phyloP scores from a whole-genome alignment of 2,329 filamentous ascomycete species.

The Diplocarpon mali region DNA sequence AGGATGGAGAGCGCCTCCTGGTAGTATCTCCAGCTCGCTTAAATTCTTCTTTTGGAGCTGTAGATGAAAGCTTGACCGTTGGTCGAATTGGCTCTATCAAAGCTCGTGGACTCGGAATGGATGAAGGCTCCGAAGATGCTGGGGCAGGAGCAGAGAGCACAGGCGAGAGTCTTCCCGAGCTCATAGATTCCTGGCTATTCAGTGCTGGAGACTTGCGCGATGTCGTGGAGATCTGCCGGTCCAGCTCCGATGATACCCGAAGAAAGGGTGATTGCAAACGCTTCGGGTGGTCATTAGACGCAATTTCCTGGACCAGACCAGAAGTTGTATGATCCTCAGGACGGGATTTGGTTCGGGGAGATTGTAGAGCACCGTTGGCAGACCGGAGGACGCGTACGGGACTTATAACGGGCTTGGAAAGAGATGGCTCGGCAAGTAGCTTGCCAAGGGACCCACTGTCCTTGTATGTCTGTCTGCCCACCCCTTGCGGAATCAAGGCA shows the following conservation, averaged over 20 bases:
- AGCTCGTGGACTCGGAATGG: background rate
- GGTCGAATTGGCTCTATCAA: background rate
- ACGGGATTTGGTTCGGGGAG: background rate
- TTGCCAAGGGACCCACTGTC: constrained; percentile 7
- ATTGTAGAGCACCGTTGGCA: constrained; percentile 1
- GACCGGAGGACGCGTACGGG: background rate
- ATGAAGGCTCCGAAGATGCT: background rate
- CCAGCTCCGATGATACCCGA: background rate
- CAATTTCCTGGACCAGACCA: background rate
- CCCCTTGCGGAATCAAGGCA: background rate
- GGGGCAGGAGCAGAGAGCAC: background rate
- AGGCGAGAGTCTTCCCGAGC: background rate
- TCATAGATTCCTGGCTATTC: background rate
- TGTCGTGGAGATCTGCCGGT: background rate
- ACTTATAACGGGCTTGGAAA: constrained; percentile 7
- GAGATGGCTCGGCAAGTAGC: constrained; percentile 19
- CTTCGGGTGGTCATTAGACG: background rate
- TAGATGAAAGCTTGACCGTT: background rate
- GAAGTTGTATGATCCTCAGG: background rate
- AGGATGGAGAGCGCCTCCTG: background rate
- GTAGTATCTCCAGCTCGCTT: background rate
- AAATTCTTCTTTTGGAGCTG: background rate
- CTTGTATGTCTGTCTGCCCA: background rate
- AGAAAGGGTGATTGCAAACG: too few species aligned
- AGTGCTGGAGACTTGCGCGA: constrained; percentile 7